Evolutionary conservation across 306 rosid species (phyloP), one percentile per base, ranked within the genome.

Genomic region (Fagus sylvatica): DNA sequence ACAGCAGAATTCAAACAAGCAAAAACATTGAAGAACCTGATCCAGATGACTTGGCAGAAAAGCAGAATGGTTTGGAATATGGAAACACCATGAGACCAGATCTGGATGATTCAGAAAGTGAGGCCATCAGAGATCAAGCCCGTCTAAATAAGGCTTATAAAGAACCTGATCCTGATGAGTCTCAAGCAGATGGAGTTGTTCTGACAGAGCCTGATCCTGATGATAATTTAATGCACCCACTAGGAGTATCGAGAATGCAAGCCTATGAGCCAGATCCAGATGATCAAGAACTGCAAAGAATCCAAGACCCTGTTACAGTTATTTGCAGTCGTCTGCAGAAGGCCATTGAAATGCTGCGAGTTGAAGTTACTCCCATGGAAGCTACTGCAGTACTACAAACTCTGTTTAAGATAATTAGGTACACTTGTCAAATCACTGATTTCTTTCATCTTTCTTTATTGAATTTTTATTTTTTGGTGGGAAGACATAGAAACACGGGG

Each of bases 191-290:
- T 74, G 83, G 71, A 39, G 74, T 59, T 66, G 65, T 79, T 69
- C 81, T 7, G 73, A 71, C 76, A 46, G 89, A 88, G 82, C 89
- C 90, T 65, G 88, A 83, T 82, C 93, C 89, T 16, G 83, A 82
- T 82, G 90, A 85, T 65, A 78, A 64, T 62, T 64, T 69, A 61
- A 82, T 64, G 77, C 74, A 78, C 59, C 79, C 85, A 65, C 83
- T 80, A 43, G 84, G 79, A 36, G 72, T 65, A 33, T 85, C 89
- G 70, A 76, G 84, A 30, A 74, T 81, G 88, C 90, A 81, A 82
- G 80, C 82, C 41, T 87, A 79, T 65, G 98, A 93, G 76, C 96
- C 92, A 15, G 91, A 92, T 86, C 94, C 98, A 5, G 93, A 95
- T 84, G 97, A 95, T 85, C 83, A 88, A 79, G 98, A 90, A 82